Conservation (phyloP, 768 basidiomycete genomes). For the Cytidiella melzeri region DNA sequence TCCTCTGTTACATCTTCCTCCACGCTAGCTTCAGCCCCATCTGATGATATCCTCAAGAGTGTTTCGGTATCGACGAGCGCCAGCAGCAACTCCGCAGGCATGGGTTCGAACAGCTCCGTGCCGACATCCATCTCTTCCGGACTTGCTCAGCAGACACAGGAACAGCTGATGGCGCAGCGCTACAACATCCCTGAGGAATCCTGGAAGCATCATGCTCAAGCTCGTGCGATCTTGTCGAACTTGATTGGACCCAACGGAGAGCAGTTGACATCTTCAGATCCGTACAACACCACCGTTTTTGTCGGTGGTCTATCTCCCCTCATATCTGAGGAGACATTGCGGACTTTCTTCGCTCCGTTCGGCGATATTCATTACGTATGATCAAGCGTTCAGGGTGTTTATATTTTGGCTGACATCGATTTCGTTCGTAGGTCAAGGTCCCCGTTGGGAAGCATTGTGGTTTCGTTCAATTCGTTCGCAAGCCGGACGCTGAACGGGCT, state of each 20-base stretch:
- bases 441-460: conserved; percentile 94
- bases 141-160: conserved; percentile 40
- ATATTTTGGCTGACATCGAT: conserved; percentile 10
- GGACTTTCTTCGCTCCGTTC: conserved; percentile 89
- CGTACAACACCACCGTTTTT: conserved; percentile 95
- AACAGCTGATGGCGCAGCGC: conserved; percentile 37
- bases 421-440: conserved; percentile 93
- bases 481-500: conserved; percentile 85
- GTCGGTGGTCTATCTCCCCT: conserved; percentile 86
- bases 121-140: conserved; percentile 31
- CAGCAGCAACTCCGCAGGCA: conserved; percentile 3
- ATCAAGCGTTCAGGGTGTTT: conserved; percentile 11
- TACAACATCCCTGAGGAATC: conserved; percentile 68
- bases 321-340: conserved; percentile 85
- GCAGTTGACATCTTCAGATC: conserved; percentile 82
- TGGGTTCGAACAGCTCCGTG: conserved; percentile 3
- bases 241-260: conserved; percentile 84
- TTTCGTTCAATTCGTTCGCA: conserved; percentile 91
- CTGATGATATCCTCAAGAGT: conserved; percentile 47
- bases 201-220: conserved; percentile 82
- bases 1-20: conserved; percentile 48
- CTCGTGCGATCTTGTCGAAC: conserved; percentile 75
- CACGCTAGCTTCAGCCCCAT: conserved; percentile 39
- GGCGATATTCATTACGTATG: conserved; percentile 89
- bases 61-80: conserved; percentile 6